Percentiles rank a stretch among this genome's conserved stretches.
Conservation (phyloP, 805 yeast species). For the Saccharomycopsis fermentans region DNA sequence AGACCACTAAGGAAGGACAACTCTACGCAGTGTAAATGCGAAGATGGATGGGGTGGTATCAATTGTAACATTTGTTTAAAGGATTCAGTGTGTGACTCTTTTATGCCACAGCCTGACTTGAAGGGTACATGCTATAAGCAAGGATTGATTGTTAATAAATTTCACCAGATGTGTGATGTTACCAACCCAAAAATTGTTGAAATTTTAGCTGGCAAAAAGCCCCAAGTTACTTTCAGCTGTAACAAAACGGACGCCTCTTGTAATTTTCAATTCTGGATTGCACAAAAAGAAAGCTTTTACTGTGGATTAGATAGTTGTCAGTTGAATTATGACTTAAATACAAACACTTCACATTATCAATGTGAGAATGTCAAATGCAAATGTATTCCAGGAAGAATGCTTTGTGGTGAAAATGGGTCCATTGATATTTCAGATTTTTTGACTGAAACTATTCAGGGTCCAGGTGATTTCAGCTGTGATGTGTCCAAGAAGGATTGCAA, state of each 20-base stretch:
- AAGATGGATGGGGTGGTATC: slow-evolving; percentile 86
- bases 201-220: slow-evolving; percentile 67
- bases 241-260: slow-evolving; percentile 55
- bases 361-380: slow-evolving; percentile 76
- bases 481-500: slow-evolving; percentile 49
- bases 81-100: slow-evolving; percentile 71
- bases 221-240: slow-evolving; percentile 91
- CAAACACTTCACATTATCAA: slow-evolving; percentile 63
- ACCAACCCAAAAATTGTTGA: slow-evolving; percentile 79
- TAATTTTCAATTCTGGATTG: slow-evolving; percentile 95
- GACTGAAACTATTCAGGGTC: slow-evolving; percentile 82
- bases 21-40: slow-evolving; percentile 51
- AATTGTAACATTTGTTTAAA: slow-evolving; percentile 79
- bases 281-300: slow-evolving; percentile 76
- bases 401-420: slow-evolving; percentile 91
- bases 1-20: slow-evolving; percentile 51
- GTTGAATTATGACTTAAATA: slow-evolving; percentile 48
- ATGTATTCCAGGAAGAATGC: slow-evolving; percentile 85
- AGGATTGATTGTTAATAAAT: slow-evolving; percentile 71
- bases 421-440: slow-evolving; percentile 91
- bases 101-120: slow-evolving; percentile 71
- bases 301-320: slow-evolving; percentile 75
- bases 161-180: slow-evolving; percentile 90
- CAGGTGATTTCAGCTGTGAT: slow-evolving; percentile 86
- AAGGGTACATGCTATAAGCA: slow-evolving; percentile 82